Evolutionary conservation across 2,329 filamentous ascomycete genomes (phyloP).

Genomic region (Pyricularia pennisetigena): DNA sequence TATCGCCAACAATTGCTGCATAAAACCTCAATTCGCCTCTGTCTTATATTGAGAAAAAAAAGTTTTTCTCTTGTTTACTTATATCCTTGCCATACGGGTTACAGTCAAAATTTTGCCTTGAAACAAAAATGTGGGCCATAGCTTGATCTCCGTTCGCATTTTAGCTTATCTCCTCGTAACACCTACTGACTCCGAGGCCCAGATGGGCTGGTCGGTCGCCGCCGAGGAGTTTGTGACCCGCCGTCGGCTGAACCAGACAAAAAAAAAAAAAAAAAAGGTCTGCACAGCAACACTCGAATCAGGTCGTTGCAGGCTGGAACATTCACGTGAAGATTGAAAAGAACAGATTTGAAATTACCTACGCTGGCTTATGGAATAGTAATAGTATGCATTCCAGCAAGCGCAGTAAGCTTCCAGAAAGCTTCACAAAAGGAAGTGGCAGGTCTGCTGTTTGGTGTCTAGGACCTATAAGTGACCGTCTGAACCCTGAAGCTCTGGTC

Average conservation of each 20-base stretch:
- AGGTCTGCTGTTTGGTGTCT: background rate
- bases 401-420: background rate
- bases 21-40: background rate
- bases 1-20: background rate
- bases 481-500: background rate
- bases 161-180: constrained; percentile 9
- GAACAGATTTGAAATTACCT: background rate
- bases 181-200: constrained; percentile 4
- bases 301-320: background rate
- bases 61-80: background rate
- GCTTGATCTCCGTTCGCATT: constrained; percentile 3
- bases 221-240: constrained; percentile 3
- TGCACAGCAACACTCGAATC: background rate
- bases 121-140: background rate
- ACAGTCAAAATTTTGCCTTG: background rate
- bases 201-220: background rate
- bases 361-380: background rate
- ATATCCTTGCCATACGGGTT: background rate
- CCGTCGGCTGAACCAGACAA: background rate
- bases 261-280: background rate
- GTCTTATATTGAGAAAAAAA: background rate
- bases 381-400: background rate
- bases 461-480: background rate
- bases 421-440: background rate
- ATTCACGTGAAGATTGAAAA: background rate